A percentile compares a stretch with the other conserved stretches of the same genome.
These are phyloP conservation scores for Thelonectria olida DNA, from an alignment of 2,329 filamentous ascomycete genomes.

Conservation along the genomic window DNA sequence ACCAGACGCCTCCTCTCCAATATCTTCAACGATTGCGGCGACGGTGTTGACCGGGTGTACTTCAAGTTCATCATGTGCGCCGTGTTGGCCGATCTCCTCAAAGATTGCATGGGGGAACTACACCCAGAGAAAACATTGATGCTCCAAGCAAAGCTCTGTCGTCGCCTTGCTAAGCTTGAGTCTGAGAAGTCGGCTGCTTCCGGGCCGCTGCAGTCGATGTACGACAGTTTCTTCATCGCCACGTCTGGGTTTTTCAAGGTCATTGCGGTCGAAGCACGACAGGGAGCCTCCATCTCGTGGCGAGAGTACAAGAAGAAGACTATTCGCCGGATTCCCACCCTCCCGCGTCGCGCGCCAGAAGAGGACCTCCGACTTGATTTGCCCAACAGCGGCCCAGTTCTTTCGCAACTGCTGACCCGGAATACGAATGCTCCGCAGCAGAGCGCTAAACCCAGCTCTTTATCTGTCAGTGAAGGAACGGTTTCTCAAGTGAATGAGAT, in stretches of 20 bases:
- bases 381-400: slow-evolving; percentile 46
- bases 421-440: slow-evolving; percentile 37
- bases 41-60: slow-evolving; percentile 46
- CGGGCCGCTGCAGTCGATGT: background rate
- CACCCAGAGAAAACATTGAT: slow-evolving; percentile 31
- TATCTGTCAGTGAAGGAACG: slow-evolving; percentile 15
- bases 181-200: slow-evolving; percentile 9
- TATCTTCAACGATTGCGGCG: slow-evolving; percentile 45
- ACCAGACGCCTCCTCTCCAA: slow-evolving; percentile 60
- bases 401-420: background rate
- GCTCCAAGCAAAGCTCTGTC: slow-evolving; percentile 59
- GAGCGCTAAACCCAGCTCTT: background rate
- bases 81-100: slow-evolving; percentile 57
- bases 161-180: slow-evolving; percentile 67
- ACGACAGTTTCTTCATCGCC: slow-evolving; percentile 12
- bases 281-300: slow-evolving; percentile 49
- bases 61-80: slow-evolving; percentile 68
- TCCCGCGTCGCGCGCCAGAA: slow-evolving; percentile 50
- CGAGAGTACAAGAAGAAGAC: slow-evolving; percentile 48
- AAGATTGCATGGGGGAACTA: slow-evolving; percentile 41
- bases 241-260: background rate
- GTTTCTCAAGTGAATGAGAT: slow-evolving; percentile 22
- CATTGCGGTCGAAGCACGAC: slow-evolving; percentile 24
- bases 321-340: slow-evolving; percentile 49
- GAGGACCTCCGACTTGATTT: slow-evolving; percentile 49